A percentile compares a stretch with the other conserved stretches of the same genome.
These are phyloP conservation scores for Albugo laibachii DNA, from an alignment of 352 stramenopile species.

Conservation along the genomic window DNA sequence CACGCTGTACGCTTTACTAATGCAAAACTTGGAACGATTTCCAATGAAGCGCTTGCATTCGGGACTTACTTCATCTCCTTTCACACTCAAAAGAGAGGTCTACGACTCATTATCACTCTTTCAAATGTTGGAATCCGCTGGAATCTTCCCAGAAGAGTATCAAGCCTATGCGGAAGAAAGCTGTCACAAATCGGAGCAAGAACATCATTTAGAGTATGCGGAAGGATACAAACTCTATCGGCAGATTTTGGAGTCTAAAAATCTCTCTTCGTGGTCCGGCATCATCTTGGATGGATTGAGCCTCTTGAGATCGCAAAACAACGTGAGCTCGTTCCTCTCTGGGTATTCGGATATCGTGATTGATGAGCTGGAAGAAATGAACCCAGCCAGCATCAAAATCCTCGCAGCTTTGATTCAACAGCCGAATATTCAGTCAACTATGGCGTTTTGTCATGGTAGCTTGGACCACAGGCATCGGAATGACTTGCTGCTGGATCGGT, in stretches of 20 bases:
- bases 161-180: conserved; percentile 7
- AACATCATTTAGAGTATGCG: conserved; percentile 15
- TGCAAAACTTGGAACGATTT: conserved; percentile 23
- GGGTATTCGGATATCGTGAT: conserved; percentile 45
- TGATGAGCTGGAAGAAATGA: conserved; percentile 47
- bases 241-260: conserved; percentile 24
- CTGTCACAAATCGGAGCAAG: neutral
- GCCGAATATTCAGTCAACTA: conserved; percentile 18
- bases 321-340: conserved; percentile 7
- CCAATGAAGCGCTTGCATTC: conserved; percentile 18
- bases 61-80: conserved; percentile 18
- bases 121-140: conserved; percentile 35
- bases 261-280: conserved; percentile 45
- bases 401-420: conserved; percentile 8
- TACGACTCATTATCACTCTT: conserved; percentile 53
- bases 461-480: no score
- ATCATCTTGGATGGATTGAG: conserved; percentile 30
- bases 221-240: conserved; percentile 30
- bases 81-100: conserved; percentile 21
- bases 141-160: conserved; percentile 24
- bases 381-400: conserved; percentile 35
- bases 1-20: conserved; percentile 25
- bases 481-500: no score
- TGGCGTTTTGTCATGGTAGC: conserved; percentile 22
- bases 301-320: neutral